Evolutionary conservation across 164 flowering plant species (phyloP), one percentile per base, ranked within the genome.

Genomic region (Liquidambar formosana): DNA sequence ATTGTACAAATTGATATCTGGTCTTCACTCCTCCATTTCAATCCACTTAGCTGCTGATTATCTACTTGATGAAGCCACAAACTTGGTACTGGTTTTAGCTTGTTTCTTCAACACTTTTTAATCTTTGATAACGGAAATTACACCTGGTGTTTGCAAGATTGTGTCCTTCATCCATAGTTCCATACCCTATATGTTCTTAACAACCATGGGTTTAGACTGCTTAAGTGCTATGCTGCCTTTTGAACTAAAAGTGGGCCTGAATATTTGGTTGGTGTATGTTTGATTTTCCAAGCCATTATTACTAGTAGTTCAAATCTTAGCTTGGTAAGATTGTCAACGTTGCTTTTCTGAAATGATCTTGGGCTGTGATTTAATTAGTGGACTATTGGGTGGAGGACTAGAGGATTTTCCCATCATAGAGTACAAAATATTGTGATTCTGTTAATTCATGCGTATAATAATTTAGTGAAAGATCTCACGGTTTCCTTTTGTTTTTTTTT

Each of bases 21-120:
- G 98, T 53, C 90, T 94, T 68, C 98, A 94, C 78, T 80, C 96
- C 69, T 94, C 98, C 57, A 94, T 94, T 62, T 92, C 98, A 45
- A 75, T 86, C 64, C 98, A 94, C 73, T 90, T 94, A 63, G 98
- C 89, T 64, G 78, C 88, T 74, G 98, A 90, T 65, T 94, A 90
- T 81, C 93, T 94, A n/a, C 87, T 89, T 70, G 96, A 94, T 75
- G 96, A 94, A 80, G 64, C 83, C 48, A 78, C 68, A 26, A 86
- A 85, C 70, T 22, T 25, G 79, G 82, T 79, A 59, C 43, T 73
- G 83, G 83, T 83, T 63, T 25, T 51, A 5, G 2, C 28, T 62
- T 11, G 19, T 53, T 5, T 22, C n/a, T 63, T 69, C 2, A 43
- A 22, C 12, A 18, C 12, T 11, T 12, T 23, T 53, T 51, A 16